Evolutionary conservation across 2,329 filamentous ascomycete species (phyloP), one percentile per base, ranked within the genome.

Genomic region (Daldinia eschscholtzii): DNA sequence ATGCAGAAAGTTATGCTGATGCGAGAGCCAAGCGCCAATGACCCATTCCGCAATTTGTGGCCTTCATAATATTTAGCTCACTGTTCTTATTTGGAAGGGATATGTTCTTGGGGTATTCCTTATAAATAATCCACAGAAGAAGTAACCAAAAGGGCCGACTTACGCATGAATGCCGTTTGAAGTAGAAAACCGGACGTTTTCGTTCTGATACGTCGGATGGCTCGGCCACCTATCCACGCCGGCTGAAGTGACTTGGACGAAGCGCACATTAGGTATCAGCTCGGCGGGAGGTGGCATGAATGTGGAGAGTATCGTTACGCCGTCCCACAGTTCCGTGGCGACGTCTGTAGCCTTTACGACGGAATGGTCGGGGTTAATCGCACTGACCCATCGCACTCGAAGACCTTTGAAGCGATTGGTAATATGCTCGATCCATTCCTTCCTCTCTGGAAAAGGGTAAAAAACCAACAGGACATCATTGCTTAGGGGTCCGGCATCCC

Each of bases 21-120:
- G 81, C 0, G 83, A 79, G 2, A 87, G 75, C 73, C 82, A 87
- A 0, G 84, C 86, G 5, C 80, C 75, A 18, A 87, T 82, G 4
- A 87, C 81, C 86, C 86, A 88, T 75, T 88, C 86, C 0, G 85
- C 80, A 65, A 87, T 87, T 72, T 87, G 85, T 2, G 85, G 85
- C 1, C 85, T 86, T 56, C 9, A 7, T 18, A 20, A 42, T 30
- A 15, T 26, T 65, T 48, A 66, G 56, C 28, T 48, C 35, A 18
- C 35, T 23, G 13, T n/a, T 39, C 12, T 2, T 23, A 28, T 20
- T 12, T 20, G 28, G 23, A 5, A 18, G 13, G 6, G 15, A 35
- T 2, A 28, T 28, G 39, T 55, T 37, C 30, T 12, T 1, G n/a
- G 12, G 13, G 15, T 26, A 18, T 9, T 13, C 4, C 10, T 26